Base-by-base conservation (phyloP, 176 grass and related monocot species). In the Oryza nivara region DNA sequence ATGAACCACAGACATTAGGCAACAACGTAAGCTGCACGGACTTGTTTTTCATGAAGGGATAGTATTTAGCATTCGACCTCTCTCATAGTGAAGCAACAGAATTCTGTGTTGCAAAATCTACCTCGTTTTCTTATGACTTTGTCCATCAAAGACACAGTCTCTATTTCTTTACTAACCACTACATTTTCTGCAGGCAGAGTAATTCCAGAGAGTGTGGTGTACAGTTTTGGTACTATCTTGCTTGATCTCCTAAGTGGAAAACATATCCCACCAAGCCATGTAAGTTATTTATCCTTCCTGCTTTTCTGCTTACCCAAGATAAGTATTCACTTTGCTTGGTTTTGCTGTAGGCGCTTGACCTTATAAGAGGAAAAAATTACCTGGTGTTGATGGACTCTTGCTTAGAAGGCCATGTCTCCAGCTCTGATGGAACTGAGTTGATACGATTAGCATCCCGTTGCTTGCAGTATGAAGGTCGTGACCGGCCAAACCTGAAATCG, bases 221-320 rank as follows among this genome's bases (percentile, higher is more conserved):
- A 95, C 74, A 97, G 95, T 88, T 95, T 97, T 66, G 95, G 92
- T 49, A 97, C 92, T 69, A 71, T 97, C 67, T 85, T 97, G 52
- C 92, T 97, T 88, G 95, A 97, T 81, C 92, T 97, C 88, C 86
- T 97, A 63, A 97, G 92, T 88, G 92, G 95, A 71, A 94, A 97
- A 67, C 90, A 97, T 71, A 94, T 97, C 84, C 95, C 95, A 64
- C 95, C 95, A 26, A 95, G 92, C 78, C 92, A 97, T 84, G 92
- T 97, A 80, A 92, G 88, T 88, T 84, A 23, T 78, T 28, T 23
- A 63, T 23, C n/a, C 58, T 65, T 10, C 81, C 40, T 78, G 34
- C 17, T 23, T 63, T 63, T 23, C 17, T 19, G 28, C 1, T 60
- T 82, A 20, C 60, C 17, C 6, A 68, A 72, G 34, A 20, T 67